Evolutionary conservation across 805 yeast genomes (phyloP).

Genomic region (Cyberlindnera bimundalis): DNA sequence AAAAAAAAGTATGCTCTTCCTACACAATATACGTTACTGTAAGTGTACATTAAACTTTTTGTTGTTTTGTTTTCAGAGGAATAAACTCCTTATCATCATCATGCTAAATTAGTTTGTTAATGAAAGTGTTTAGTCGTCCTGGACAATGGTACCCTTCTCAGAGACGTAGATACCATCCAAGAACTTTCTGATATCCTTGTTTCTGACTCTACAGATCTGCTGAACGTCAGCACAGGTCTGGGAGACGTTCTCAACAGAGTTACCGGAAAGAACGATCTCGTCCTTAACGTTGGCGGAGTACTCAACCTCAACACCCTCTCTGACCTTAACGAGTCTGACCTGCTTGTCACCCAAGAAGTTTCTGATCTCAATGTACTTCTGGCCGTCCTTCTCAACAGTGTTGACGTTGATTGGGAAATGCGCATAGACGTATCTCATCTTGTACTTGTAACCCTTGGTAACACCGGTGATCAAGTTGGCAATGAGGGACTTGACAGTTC

Average conservation of each 20-base stretch:
- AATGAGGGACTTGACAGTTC: conserved; percentile 96
- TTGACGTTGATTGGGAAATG: conserved; percentile 99
- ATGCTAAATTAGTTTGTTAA: not conserved
- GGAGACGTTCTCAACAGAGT: conserved; percentile 95
- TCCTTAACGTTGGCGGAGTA: conserved; percentile 85
- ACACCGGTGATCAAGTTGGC: conserved; percentile 97
- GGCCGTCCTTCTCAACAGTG: conserved; percentile 75
- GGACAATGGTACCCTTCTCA: conserved; percentile 84
- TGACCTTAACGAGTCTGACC: conserved; percentile 82
- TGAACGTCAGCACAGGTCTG: conserved; percentile 98
- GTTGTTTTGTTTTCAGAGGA: not conserved
- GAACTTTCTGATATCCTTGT: conserved; percentile 99
- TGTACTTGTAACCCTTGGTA: conserved; percentile 98
- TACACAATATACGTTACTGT: not conserved
- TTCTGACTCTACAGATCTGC: conserved; percentile 97
- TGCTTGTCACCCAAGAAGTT: conserved; percentile 99
- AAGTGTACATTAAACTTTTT: conserved; percentile 12
- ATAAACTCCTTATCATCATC: conserved; percentile 4
- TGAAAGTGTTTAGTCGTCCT: conserved; percentile 41
- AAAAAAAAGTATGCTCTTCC: not conserved
- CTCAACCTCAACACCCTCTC: conserved; percentile 86
- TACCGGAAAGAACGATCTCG: conserved; percentile 89
- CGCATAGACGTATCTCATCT: conserved; percentile 99
- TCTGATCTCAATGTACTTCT: conserved; percentile 87
- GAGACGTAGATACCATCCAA: conserved; percentile 99